Conservation (phyloP, 441 rosid genomes). For the Melastoma candidum region DNA sequence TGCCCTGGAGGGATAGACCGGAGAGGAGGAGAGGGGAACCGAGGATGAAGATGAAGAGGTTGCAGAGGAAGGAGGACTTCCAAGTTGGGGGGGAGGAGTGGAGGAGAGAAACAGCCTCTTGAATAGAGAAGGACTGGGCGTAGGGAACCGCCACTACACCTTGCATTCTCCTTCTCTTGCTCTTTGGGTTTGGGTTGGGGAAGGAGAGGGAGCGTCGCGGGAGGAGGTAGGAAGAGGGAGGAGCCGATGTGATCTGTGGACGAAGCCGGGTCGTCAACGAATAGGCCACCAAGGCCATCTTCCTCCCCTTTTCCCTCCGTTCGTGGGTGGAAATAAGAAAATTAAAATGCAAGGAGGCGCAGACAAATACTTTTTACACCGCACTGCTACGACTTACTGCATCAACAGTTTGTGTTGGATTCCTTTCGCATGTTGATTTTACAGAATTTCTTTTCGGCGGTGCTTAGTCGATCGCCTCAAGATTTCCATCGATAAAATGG, state of each 20-base stretch:
- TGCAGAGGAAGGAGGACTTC: constrained; percentile 63
- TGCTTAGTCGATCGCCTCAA: too few relatives aligned
- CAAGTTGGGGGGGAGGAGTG: constrained; percentile 66
- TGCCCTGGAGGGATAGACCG: constrained; percentile 72
- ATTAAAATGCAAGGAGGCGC: too few relatives aligned
- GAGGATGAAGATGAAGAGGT: constrained; percentile 51
- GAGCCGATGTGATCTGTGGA: neutral
- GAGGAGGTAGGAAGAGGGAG: constrained; percentile 1
- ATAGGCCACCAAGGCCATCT: neutral
- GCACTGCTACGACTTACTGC: too few relatives aligned
- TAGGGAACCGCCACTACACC: constrained; percentile 15
- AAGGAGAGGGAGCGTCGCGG: neutral
- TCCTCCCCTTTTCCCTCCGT: too few relatives aligned
- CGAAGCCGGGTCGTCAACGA: constrained; percentile 1
- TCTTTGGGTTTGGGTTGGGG: constrained; percentile 3
- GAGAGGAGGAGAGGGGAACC: constrained; percentile 72
- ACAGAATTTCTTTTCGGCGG: too few relatives aligned
- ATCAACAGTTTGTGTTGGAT: too few relatives aligned
- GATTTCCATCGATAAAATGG: too few relatives aligned
- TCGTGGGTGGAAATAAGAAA: too few relatives aligned
- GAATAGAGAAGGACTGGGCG: constrained; percentile 24
- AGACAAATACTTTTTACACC: too few relatives aligned
- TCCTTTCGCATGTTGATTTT: too few relatives aligned
- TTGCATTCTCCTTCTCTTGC: neutral
- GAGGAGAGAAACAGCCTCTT: constrained; percentile 42